These are phyloP conservation scores for Fomitopsis betulina DNA, from an alignment of 1,284 basidiomycete species.

Conservation along the genomic window DNA sequence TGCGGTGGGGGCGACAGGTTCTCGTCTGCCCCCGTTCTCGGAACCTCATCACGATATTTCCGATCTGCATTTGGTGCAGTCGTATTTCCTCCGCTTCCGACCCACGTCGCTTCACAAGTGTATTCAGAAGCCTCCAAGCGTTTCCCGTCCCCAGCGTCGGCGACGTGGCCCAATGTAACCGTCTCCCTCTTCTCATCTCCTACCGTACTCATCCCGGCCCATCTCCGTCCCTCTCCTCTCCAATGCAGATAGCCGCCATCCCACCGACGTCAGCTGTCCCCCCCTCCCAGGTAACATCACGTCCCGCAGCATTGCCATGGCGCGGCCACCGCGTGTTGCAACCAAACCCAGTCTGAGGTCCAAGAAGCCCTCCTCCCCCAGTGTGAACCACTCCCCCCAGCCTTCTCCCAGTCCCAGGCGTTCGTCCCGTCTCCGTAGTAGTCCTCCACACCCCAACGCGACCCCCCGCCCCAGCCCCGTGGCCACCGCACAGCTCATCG, in stretches of 20 bases:
- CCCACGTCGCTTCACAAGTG: slow-evolving; percentile 3
- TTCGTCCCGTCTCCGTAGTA: slow-evolving; percentile 5
- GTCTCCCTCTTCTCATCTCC: background rate
- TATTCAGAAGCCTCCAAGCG: slow-evolving; percentile 2
- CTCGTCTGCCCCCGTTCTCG: slow-evolving; percentile 8
- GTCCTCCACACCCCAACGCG: background rate
- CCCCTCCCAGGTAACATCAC: background rate
- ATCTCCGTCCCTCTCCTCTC: background rate
- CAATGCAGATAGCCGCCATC: slow-evolving; percentile 3
- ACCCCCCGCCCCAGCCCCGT: background rate
- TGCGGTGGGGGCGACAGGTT: background rate
- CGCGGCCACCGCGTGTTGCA: background rate
- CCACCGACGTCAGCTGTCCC: slow-evolving; percentile 1
- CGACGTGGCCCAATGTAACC: slow-evolving; percentile 9
- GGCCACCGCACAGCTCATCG: background rate
- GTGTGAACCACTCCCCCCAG: background rate
- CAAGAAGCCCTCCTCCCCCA: background rate
- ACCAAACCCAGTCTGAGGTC: background rate
- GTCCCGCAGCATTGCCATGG: slow-evolving; percentile 5
- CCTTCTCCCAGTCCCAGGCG: slow-evolving; percentile 1
- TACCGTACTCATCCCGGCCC: slow-evolving; percentile 5
- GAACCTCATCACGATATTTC: slow-evolving; percentile 15
- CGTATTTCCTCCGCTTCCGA: slow-evolving; percentile 10
- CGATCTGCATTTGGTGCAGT: slow-evolving; percentile 11
- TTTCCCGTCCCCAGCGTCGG: background rate